Evolutionary conservation across 208 protist genomes (phyloP).

Genomic region (Leishmania mexicana): DNA sequence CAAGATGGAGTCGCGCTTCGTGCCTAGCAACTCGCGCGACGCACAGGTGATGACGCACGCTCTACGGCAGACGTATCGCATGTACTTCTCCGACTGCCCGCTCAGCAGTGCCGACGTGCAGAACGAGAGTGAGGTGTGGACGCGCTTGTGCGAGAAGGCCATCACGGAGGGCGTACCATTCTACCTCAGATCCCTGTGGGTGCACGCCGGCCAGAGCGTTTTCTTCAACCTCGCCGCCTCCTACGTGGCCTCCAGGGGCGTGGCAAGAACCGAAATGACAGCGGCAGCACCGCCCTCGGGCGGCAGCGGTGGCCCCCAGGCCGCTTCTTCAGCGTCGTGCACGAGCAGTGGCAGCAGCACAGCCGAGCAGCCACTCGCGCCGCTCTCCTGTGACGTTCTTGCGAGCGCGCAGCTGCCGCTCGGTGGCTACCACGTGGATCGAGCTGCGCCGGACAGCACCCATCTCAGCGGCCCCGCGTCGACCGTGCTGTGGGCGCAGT

Average conservation of each 20-base stretch:
- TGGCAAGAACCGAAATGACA: not conserved
- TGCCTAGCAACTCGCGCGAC: constrained; percentile 53
- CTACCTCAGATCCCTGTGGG: constrained; percentile 66
- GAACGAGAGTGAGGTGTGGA: constrained; percentile 44
- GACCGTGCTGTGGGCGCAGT: constrained; percentile 15
- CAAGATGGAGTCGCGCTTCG: constrained; percentile 61
- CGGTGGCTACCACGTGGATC: constrained; percentile 26
- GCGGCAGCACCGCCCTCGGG: not conserved
- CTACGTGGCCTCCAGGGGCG: constrained; percentile 20
- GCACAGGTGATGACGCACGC: constrained; percentile 67
- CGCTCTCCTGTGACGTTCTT: constrained; percentile 11
- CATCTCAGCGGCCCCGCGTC: not conserved
- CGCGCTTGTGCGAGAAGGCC: constrained; percentile 67
- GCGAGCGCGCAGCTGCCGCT: constrained; percentile 25
- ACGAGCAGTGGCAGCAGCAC: not conserved
- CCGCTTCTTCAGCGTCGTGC: not conserved
- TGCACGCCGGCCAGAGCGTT: constrained; percentile 79
- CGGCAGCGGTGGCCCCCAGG: not conserved
- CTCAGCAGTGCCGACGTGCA: constrained; percentile 44
- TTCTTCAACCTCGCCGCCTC: constrained; percentile 79
- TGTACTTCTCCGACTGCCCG: constrained; percentile 46
- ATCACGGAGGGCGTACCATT: constrained; percentile 57
- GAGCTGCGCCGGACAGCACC: not conserved
- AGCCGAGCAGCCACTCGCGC: not conserved
- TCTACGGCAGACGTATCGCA: constrained; percentile 59